Conservation (phyloP, 2,329 filamentous ascomycete species). For the Ophiosphaerella korrae region DNA sequence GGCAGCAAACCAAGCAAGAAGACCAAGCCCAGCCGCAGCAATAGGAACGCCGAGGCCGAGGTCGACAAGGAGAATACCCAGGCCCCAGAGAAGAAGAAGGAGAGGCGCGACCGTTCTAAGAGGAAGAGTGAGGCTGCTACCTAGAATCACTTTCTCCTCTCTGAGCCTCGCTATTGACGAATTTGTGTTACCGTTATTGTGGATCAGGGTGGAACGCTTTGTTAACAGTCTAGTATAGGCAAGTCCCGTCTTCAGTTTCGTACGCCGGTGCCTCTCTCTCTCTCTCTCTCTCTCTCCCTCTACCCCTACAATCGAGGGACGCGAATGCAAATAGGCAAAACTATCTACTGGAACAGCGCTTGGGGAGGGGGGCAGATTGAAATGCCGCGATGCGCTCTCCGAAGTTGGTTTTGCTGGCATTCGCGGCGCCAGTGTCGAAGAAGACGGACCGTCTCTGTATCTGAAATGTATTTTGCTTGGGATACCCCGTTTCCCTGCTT, state of each 20-base stretch:
- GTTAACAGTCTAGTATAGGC: slow-evolving; percentile 6
- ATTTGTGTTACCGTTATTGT: not conserved
- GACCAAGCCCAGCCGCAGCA: slow-evolving; percentile 39
- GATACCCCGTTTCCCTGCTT: not conserved
- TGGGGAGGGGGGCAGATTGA: not conserved
- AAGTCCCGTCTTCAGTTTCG: slow-evolving; percentile 2
- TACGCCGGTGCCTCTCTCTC: slow-evolving; percentile 6
- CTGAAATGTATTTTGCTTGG: no score
- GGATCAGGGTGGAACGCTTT: slow-evolving; percentile 1
- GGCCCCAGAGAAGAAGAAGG: slow-evolving; percentile 18
- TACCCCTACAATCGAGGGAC: slow-evolving; percentile 4
- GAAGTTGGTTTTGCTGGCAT: no score
- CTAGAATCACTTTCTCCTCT: slow-evolving; percentile 13
- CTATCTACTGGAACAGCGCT: not conserved
- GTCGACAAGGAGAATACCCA: slow-evolving; percentile 32
- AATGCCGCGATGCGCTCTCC: not conserved
- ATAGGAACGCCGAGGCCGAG: slow-evolving; percentile 39
- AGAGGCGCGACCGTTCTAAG: slow-evolving; percentile 44
- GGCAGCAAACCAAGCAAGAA: slow-evolving; percentile 40
- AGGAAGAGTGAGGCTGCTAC: slow-evolving; percentile 39
- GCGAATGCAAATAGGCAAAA: slow-evolving; percentile 7
- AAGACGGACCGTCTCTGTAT: no score
- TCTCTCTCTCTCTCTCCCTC: no score
- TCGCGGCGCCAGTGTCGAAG: no score
- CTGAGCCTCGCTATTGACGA: not conserved